phyloP scores from a whole-genome alignment of 1,284 basidiomycete genomes.

The Psilocybe mexicana region DNA sequence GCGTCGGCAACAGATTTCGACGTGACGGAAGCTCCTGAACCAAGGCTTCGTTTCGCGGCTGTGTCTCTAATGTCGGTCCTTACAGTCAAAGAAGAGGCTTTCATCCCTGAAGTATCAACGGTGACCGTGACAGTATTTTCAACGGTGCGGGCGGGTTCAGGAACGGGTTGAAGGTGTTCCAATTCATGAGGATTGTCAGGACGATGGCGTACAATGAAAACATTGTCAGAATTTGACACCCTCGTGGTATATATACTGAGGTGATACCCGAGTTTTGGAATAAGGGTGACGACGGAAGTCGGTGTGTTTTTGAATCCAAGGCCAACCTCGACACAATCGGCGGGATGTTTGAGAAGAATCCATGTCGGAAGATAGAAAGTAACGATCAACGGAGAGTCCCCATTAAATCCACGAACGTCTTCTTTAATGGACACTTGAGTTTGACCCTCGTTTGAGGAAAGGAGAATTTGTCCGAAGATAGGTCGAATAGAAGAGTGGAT shows the following conservation, averaged over 20 bases:
- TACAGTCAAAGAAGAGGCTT: conserved; percentile 6
- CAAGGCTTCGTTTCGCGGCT: conserved; percentile 3
- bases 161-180: conserved; percentile 3
- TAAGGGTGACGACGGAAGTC: conserved; percentile 3
- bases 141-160: background rate
- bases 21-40: conserved; percentile 22
- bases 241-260: conserved; percentile 33
- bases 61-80: conserved; percentile 11
- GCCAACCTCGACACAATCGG: conserved; percentile 23
- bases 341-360: conserved; percentile 28
- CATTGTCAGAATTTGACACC: conserved; percentile 30
- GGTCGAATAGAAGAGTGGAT: conserved; percentile 37
- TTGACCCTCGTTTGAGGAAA: conserved; percentile 20
- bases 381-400: conserved; percentile 37
- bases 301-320: conserved; percentile 33
- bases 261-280: conserved; percentile 23
- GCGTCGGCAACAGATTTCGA: conserved; percentile 22
- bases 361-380: conserved; percentile 39
- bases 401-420: conserved; percentile 34
- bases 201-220: conserved; percentile 34
- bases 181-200: conserved; percentile 27
- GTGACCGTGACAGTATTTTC: background rate
- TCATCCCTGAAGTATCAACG: conserved; percentile 11
- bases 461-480: conserved; percentile 34
- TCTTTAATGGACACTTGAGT: conserved; percentile 30